A percentile compares a stretch with the other conserved stretches of the same genome.
Conservation (phyloP, 768 basidiomycete genomes). For the Tubosaeta sp. region DNA sequence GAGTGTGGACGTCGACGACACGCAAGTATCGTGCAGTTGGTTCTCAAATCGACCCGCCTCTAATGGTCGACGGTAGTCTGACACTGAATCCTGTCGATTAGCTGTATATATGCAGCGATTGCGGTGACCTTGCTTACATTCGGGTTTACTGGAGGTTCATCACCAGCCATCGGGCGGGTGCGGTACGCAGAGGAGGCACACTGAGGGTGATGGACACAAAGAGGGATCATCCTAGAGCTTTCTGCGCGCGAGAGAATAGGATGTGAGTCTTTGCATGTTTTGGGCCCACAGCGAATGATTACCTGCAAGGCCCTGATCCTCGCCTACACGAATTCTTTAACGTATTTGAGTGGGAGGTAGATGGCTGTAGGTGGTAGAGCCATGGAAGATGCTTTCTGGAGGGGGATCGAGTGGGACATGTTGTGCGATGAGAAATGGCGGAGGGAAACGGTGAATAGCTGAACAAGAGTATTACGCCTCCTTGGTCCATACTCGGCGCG, state of each 20-base stretch:
- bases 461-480: slow-evolving; percentile 32
- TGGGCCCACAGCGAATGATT: slow-evolving; percentile 8
- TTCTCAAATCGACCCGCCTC: slow-evolving; percentile 7
- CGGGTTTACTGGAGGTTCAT: slow-evolving; percentile 9
- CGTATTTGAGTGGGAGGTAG: neutral
- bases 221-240: neutral
- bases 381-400: slow-evolving; percentile 1
- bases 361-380: neutral
- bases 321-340: neutral
- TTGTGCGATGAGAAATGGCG: slow-evolving; percentile 26
- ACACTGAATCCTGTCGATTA: slow-evolving; percentile 6
- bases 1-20: neutral
- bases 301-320: slow-evolving; percentile 24
- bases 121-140: slow-evolving; percentile 2
- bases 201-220: neutral
- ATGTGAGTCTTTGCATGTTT: slow-evolving; percentile 9
- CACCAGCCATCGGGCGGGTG: slow-evolving; percentile 18
- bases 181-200: slow-evolving; percentile 4
- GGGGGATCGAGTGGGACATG: slow-evolving; percentile 13
- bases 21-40: slow-evolving; percentile 7
- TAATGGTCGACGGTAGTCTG: neutral
- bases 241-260: neutral
- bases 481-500: slow-evolving; percentile 28
- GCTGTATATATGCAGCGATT: slow-evolving; percentile 15
- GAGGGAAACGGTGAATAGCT: slow-evolving; percentile 29